Percentiles rank a stretch among this genome's conserved stretches.
Conservation (phyloP, 1,284 basidiomycete species). For the Moniliella sp. region DNA sequence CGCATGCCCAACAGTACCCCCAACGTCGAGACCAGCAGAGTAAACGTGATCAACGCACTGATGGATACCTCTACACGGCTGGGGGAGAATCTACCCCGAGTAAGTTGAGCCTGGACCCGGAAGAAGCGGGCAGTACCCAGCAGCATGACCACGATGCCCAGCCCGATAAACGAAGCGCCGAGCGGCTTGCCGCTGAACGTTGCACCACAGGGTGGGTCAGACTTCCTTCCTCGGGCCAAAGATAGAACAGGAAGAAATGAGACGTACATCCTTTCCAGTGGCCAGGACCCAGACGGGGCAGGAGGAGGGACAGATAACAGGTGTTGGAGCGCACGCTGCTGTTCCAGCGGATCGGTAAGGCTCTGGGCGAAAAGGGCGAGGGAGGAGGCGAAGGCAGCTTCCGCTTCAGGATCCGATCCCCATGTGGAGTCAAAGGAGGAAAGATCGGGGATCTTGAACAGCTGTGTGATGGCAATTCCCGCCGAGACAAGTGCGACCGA, state of each 20-base stretch:
- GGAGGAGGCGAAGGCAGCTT: no score
- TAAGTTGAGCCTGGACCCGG: constrained; percentile 11
- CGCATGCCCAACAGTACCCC: not conserved
- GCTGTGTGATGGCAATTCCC: constrained; percentile 25
- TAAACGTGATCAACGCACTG: not conserved
- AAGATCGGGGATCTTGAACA: constrained; percentile 27
- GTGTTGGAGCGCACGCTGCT: not conserved
- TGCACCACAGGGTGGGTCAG: no score
- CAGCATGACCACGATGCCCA: constrained; percentile 14
- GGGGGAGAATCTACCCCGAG: constrained; percentile 13
- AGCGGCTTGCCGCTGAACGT: constrained; percentile 13
- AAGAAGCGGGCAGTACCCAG: constrained; percentile 15
- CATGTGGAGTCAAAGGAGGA: no score
- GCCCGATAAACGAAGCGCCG: constrained; percentile 15
- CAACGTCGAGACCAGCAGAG: not conserved
- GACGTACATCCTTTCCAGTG: no score
- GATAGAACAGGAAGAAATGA: no score
- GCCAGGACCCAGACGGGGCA: not conserved
- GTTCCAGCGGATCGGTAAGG: not conserved
- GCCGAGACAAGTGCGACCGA: constrained; percentile 23
- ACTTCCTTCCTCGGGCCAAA: no score
- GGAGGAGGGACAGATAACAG: not conserved
- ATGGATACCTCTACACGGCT: constrained; percentile 9
- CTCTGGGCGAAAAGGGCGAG: not conserved
- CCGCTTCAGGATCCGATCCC: no score